phyloP scores from a whole-genome alignment of 306 rosid species.

The Trichosanthes truncata region DNA sequence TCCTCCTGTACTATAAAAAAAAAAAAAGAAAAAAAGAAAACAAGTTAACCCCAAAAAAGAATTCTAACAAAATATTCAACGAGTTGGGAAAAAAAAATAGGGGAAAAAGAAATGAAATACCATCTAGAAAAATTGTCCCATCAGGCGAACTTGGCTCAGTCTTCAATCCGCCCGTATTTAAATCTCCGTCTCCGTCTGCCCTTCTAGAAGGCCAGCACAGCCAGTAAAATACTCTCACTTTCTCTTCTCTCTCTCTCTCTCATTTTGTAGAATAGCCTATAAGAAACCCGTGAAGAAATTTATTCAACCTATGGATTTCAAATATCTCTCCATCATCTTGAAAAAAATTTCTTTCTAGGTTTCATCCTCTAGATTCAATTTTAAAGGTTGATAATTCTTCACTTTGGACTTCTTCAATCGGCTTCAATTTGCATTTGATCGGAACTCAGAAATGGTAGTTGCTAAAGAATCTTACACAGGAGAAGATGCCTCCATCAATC shows the following conservation, averaged over 20 bases:
- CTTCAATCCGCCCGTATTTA: not conserved
- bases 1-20: too few relatives aligned
- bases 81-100: not conserved
- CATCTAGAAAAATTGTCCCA: not conserved
- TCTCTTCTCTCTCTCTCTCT: not conserved
- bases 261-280: not conserved
- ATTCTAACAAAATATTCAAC: not conserved
- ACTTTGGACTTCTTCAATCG: not conserved
- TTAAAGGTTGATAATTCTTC: not conserved
- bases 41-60: not conserved
- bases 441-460: not conserved
- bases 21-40: too few relatives aligned
- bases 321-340: too few relatives aligned
- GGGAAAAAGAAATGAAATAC: not conserved
- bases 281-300: not conserved
- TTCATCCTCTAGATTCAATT: not conserved
- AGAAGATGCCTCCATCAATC: not conserved
- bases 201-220: slow-evolving; percentile 42
- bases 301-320: not conserved
- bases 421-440: not conserved
- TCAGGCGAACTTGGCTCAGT: not conserved
- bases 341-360: not conserved
- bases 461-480: not conserved
- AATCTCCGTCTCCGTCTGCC: slow-evolving; percentile 20
- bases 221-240: not conserved